Evolutionary conservation across 768 basidiomycete genomes (phyloP).

Genomic region (Tephrocybe rancida): DNA sequence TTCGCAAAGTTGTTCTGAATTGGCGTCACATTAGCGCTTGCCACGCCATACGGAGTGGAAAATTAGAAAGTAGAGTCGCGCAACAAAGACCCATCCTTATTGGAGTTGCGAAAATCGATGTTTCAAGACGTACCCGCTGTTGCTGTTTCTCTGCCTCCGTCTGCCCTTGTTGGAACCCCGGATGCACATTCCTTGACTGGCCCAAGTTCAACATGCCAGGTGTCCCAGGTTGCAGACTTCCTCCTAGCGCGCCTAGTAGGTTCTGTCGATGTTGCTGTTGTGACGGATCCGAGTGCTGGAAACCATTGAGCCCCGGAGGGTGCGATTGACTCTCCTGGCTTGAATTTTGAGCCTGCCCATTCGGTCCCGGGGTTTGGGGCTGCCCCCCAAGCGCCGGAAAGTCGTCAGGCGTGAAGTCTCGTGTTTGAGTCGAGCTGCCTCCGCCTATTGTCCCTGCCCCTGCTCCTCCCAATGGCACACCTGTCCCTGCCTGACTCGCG

Average conservation of each 20-base stretch:
- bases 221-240: slow-evolving; percentile 43
- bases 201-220: slow-evolving; percentile 71
- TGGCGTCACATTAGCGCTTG: slow-evolving; percentile 18
- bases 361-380: slow-evolving; percentile 42
- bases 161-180: slow-evolving; percentile 59
- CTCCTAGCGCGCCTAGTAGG: slow-evolving; percentile 53
- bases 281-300: slow-evolving; percentile 43
- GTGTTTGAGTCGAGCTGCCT: slow-evolving; percentile 42
- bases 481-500: slow-evolving; percentile 79
- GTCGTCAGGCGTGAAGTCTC: slow-evolving; percentile 86
- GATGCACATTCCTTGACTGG: slow-evolving; percentile 48
- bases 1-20: slow-evolving; percentile 63
- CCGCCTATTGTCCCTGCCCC: slow-evolving; percentile 37
- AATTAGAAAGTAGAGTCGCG: slow-evolving; percentile 10
- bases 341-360: slow-evolving; percentile 33
- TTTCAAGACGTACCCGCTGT: slow-evolving; percentile 55
- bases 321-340: slow-evolving; percentile 49
- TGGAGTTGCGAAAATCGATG: slow-evolving; percentile 7
- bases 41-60: slow-evolving; percentile 7
- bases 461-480: slow-evolving; percentile 48
- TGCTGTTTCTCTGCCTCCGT: slow-evolving; percentile 68
- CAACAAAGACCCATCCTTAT: slow-evolving; percentile 4
- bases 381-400: slow-evolving; percentile 86
- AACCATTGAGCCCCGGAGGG: slow-evolving; percentile 82
- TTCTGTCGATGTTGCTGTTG: slow-evolving; percentile 62